phyloP scores from a whole-genome alignment of 73 alveolate species.

The Tetrahymena thermophila region DNA sequence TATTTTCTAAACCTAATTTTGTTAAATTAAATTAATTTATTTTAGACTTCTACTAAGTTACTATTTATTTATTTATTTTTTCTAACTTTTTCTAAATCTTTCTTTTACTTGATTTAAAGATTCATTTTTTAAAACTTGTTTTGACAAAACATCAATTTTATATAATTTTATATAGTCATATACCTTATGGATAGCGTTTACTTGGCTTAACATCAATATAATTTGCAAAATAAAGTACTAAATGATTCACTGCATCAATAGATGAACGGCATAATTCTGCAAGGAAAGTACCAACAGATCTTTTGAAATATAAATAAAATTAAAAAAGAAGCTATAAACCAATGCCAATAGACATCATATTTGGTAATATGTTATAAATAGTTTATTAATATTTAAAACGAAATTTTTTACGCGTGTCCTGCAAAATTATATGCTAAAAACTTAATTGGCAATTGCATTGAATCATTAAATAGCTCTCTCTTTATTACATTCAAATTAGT shows the following conservation, averaged over 20 bases:
- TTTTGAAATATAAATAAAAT: background rate
- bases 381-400: background rate
- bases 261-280: constrained; percentile 36
- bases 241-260: constrained; percentile 43
- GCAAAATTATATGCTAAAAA: constrained; percentile 22
- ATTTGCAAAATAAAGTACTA: constrained; percentile 24
- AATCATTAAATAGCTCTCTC: constrained; percentile 34
- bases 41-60: background rate
- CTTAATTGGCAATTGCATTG: constrained; percentile 34
- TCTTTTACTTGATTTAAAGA: background rate
- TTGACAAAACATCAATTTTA: too few relatives aligned
- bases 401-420: background rate
- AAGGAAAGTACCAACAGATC: constrained; percentile 18
- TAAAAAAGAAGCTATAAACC: too few relatives aligned
- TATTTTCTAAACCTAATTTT: constrained; percentile 6
- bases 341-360: background rate
- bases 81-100: background rate
- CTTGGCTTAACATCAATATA: constrained; percentile 19
- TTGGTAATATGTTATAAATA: too few relatives aligned
- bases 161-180: background rate
- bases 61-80: too few relatives aligned
- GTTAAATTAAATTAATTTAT: background rate
- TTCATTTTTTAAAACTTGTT: too few relatives aligned
- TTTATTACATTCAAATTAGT: constrained; percentile 20
- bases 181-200: constrained; percentile 26